Base-by-base conservation (phyloP, 345 rosid species). In the Camelina sativa region DNA sequence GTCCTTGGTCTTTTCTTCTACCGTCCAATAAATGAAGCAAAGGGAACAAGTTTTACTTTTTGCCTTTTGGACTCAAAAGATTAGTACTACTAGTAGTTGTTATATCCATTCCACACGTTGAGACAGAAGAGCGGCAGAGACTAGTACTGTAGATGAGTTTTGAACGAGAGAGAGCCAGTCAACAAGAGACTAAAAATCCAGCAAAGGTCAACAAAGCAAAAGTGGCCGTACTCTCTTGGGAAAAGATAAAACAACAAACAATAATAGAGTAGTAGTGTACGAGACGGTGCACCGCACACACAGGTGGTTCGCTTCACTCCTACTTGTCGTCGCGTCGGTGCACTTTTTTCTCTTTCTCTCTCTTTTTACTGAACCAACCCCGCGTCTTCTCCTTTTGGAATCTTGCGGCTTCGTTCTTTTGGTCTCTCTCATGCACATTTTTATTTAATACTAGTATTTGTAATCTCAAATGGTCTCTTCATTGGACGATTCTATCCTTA, bases 321-420 rank as follows among this genome's bases (percentile, higher is more conserved):
- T 65, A 58, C 80, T 65, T 71, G 80, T 72, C 73, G 80, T 77
- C 77, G 80, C 80, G 81, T 77, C 81, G 81, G 81, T 77, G 81
- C 77, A 77, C 72, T 63, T 8, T 34, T 62, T 65, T 34, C 5
- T 63, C 37, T 34, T 62, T 61, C 57, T 34, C 5, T 15, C 4
- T 11, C 0, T 57, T 69, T 74, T 74, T 37, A 65, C 78, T 47
- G 52, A 65, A 56, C 65, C 72, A 59, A 61, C 63, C 20, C 65
- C 64, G 67, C 66, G 80, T 71, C 62, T 64, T 56, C 62, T 64
- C 43, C 62, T 64, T 54, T 70, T 77, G 69, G 67, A 71, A 5
- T 48, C 10, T 76, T 46, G 59, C 44, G 40, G 25, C 60, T 44
- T 69, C 20, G 34, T 22, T 61, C 50, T 44, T 76, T 55, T 37